phyloP scores from a whole-genome alignment of 2,329 filamentous ascomycete species.

The Colletotrichum chrysophilum region DNA sequence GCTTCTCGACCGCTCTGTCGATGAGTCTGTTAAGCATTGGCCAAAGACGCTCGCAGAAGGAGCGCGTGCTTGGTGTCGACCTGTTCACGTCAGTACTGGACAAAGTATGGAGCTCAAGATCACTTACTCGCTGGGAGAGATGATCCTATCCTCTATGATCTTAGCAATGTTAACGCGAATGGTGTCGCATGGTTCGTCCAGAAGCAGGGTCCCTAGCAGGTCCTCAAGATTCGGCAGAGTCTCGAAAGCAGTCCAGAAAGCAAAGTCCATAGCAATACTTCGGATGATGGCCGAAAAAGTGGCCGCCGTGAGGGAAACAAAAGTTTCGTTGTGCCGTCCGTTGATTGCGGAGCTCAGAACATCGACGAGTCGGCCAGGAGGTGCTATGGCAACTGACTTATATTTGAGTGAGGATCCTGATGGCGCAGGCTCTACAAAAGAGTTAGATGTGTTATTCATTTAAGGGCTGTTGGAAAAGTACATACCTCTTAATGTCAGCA shows the following conservation, averaged over 20 bases:
- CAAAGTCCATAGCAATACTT: constrained; percentile 39
- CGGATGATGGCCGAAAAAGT: constrained; percentile 45
- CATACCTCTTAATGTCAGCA: constrained; percentile 60
- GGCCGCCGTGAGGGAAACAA: constrained; percentile 28
- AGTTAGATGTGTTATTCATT: constrained; percentile 22
- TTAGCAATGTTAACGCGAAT: constrained; percentile 41
- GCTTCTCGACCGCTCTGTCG: constrained; percentile 34
- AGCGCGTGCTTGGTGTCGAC: constrained; percentile 33
- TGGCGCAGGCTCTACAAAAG: constrained; percentile 25
- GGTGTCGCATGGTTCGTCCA: constrained; percentile 37
- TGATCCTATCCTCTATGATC: constrained; percentile 35
- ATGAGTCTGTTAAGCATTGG: constrained; percentile 44
- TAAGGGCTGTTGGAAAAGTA: not conserved
- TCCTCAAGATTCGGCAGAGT: constrained; percentile 27
- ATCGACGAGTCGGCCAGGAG: constrained; percentile 30
- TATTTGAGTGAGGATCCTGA: not conserved
- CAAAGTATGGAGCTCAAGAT: constrained; percentile 17
- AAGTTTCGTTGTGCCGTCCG: not conserved
- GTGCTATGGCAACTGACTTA: constrained; percentile 26
- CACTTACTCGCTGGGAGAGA: constrained; percentile 15
- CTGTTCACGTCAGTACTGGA: constrained; percentile 19
- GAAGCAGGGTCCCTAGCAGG: constrained; percentile 39
- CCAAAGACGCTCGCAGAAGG: constrained; percentile 54
- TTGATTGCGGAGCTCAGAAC: constrained; percentile 29
- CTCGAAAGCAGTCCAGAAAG: constrained; percentile 44